Evolutionary conservation across 768 basidiomycete species (phyloP), one percentile per base, ranked within the genome.

Genomic region (Infundibulicybe gibba): DNA sequence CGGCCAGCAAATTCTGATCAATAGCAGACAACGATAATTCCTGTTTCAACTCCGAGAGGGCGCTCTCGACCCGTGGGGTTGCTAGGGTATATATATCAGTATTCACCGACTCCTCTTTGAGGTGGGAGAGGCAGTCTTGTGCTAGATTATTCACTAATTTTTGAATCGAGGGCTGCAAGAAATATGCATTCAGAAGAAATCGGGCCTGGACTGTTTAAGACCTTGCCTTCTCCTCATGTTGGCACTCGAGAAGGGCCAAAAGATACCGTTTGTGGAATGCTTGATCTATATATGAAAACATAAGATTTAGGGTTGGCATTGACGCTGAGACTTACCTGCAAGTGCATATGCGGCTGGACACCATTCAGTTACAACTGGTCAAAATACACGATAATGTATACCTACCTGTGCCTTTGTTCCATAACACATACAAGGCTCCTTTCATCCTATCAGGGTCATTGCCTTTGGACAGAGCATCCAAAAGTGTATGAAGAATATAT

Each of bases 381-480:
- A 37, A n/a, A 45, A 31, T 44, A 33, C 35, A 6, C 40, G 40
- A 49, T 3, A 45, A 41, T 43, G 19, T 3, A 43, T 11, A 53
- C 78, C 38, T 51, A 86, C 86, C 76, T 45, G 75, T 83, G 25
- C 79, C 83, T 63, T 86, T 87, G 55, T 85, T 83, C 68, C 81
- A 81, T 9, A 90, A 64, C 15, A 89, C 73, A 60, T 93, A 94
- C 34, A 95, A 70, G 14, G 91, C 92, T 6, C 95, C 95, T 68
- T 98, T 98, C 83, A 97, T 94, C 19, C 87, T 77, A 64, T 98
- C 94, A 9, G 92, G 87, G 58, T 94, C 91, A 48, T 79, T 83
- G 5, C 88, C 92, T 57, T 81, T 85, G 46, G 65, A 65, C 41
- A 90, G 65, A 4, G 85, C 80, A 49, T 75, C 70, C 55, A 84